Percentiles rank a stretch among this genome's conserved stretches.
Conservation (phyloP, 2,329 filamentous ascomycete genomes). For the Fusarium austroafricanum region DNA sequence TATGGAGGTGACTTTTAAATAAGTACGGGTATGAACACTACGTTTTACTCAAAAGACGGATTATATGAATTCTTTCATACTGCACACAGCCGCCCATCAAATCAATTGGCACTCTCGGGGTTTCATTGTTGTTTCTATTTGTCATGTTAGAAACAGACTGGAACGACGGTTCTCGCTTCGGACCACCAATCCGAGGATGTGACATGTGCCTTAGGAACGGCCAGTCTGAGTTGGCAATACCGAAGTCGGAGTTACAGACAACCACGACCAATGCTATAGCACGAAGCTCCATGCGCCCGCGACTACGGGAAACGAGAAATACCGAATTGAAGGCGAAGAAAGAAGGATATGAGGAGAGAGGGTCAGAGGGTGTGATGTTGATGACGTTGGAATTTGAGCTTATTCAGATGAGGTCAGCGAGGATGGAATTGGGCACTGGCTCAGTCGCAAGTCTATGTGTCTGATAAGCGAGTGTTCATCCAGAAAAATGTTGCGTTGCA, state of each 20-base stretch:
- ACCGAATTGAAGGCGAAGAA: not conserved
- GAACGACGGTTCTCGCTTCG: conserved; percentile 7
- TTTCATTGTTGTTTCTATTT: not conserved
- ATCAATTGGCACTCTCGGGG: not conserved
- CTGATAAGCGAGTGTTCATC: not conserved
- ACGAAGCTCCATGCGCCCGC: not conserved
- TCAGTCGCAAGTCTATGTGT: not conserved
- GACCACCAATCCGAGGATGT: conserved; percentile 12
- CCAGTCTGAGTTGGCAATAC: not conserved
- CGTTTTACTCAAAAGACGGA: not conserved
- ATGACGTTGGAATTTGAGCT: not conserved
- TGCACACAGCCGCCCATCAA: not conserved
- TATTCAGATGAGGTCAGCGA: conserved; percentile 3
- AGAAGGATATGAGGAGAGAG: not conserved
- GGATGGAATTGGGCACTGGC: not conserved
- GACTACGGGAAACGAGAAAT: not conserved
- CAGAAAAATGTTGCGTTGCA: not conserved
- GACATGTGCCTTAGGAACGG: not conserved
- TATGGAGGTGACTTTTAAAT: not conserved
- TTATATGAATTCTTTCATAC: not conserved
- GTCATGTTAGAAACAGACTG: not conserved
- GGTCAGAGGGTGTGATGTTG: conserved; percentile 10
- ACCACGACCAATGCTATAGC: not conserved
- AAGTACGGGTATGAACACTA: not conserved
- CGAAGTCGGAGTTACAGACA: not conserved